phyloP scores from a whole-genome alignment of 2,329 filamentous ascomycete species.

The Graphilbum ipis-grandicollis region DNA sequence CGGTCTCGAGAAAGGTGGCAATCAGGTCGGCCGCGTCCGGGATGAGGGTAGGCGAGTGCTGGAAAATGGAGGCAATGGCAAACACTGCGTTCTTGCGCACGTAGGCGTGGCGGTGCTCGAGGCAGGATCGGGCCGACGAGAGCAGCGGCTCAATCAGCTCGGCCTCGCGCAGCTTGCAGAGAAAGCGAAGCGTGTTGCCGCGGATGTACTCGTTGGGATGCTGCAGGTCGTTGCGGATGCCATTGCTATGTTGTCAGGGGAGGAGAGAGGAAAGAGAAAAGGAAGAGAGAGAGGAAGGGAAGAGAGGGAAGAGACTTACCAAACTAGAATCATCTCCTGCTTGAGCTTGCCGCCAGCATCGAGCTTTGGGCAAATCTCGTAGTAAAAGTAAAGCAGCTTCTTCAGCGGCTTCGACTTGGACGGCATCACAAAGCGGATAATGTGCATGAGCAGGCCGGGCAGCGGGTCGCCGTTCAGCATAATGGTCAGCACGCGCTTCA shows the following conservation, averaged over 20 bases:
- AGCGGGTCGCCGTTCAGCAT: conserved; percentile 98
- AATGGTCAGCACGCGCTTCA: conserved; percentile 88
- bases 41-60: conserved; percentile 79
- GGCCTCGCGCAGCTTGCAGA: conserved; percentile 87
- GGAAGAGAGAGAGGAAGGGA: background rate
- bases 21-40: conserved; percentile 91
- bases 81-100: conserved; percentile 97
- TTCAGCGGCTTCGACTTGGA: conserved; percentile 93
- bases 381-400: conserved; percentile 98
- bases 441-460: conserved; percentile 94
- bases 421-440: conserved; percentile 99
- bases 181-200: conserved; percentile 93
- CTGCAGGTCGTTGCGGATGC: conserved; percentile 92
- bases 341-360: conserved; percentile 87
- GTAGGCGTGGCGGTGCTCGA: conserved; percentile 93
- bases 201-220: conserved; percentile 97
- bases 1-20: conserved; percentile 70
- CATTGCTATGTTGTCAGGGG: conserved; percentile 57
- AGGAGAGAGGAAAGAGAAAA: too few species aligned
- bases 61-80: conserved; percentile 80
- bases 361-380: conserved; percentile 95
- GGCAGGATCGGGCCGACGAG: conserved; percentile 76
- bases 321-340: conserved; percentile 99
- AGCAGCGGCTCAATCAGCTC: conserved; percentile 93
- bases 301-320: conserved; percentile 35